A percentile compares a stretch with the other conserved stretches of the same genome.
phyloP scores from a whole-genome alignment of 495 filamentous ascomycete species.

The Lasiosphaeria ovina region DNA sequence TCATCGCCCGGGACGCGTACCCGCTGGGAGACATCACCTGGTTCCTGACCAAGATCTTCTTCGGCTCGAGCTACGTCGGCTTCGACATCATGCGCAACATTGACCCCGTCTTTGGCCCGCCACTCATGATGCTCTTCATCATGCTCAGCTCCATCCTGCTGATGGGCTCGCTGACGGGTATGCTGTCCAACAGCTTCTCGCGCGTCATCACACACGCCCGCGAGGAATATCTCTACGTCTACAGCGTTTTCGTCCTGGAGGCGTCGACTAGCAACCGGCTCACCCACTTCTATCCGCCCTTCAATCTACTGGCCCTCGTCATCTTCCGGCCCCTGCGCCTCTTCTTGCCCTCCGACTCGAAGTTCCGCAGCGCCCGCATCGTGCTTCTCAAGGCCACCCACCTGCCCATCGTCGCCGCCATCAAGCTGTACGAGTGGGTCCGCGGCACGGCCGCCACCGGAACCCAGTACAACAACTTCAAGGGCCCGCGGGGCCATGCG shows the following conservation, averaged over 20 bases:
- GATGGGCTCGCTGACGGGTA: constrained; percentile 87
- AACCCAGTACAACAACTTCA: constrained; percentile 32
- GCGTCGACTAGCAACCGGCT: constrained; percentile 74
- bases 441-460: constrained; percentile 33
- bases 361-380: constrained; percentile 72
- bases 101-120: constrained; percentile 56
- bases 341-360: constrained; percentile 63
- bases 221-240: constrained; percentile 87
- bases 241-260: constrained; percentile 71
- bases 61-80: constrained; percentile 72
- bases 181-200: constrained; percentile 85
- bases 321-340: constrained; percentile 81
- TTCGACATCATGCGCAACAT: constrained; percentile 60
- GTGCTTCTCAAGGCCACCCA: constrained; percentile 67
- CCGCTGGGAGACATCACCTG: constrained; percentile 76
- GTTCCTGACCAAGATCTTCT: constrained; percentile 83
- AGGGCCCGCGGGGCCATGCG: constrained; percentile 21
- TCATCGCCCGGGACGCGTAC: constrained; percentile 77
- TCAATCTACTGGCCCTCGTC: constrained; percentile 81
- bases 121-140: constrained; percentile 78
- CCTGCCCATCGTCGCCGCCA: constrained; percentile 51
- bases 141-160: constrained; percentile 85
- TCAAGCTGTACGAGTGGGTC: constrained; percentile 50
- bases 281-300: constrained; percentile 72
- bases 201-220: constrained; percentile 69